Percentiles rank a stretch among this genome's conserved stretches.
Conservation (phyloP, 2,329 filamentous ascomycete species). For the Ambrosiella beaveri region DNA sequence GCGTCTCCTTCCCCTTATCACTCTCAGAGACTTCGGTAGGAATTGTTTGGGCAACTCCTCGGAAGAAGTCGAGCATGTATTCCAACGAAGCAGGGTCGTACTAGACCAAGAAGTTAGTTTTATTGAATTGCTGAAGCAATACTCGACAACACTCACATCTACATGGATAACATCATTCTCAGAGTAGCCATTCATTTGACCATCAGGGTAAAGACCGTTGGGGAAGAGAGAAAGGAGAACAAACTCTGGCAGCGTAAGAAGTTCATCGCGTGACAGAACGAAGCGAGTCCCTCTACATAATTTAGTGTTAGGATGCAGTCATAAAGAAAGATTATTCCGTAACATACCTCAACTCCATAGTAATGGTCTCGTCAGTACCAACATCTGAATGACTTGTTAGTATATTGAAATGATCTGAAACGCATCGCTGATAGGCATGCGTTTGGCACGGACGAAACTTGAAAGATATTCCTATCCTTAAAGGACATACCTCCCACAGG, state of each 20-base stretch:
- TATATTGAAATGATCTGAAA: background rate
- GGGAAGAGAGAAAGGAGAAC: conserved; percentile 94
- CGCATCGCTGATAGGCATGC: background rate
- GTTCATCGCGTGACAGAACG: conserved; percentile 82
- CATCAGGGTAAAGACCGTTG: conserved; percentile 93
- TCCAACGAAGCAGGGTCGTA: conserved; percentile 92
- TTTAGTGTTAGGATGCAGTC: conserved; percentile 17
- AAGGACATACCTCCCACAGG: conserved; percentile 56
- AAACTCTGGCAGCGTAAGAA: conserved; percentile 90
- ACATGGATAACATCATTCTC: conserved; percentile 93
- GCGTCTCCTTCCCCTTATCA: conserved; percentile 45
- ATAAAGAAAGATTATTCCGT: background rate
- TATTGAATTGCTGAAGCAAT: background rate
- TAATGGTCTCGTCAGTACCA: conserved; percentile 82
- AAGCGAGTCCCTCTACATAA: conserved; percentile 67
- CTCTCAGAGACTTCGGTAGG: conserved; percentile 25
- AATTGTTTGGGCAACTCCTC: conserved; percentile 90
- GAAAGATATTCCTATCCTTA: too few species aligned
- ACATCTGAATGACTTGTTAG: conserved; percentile 39
- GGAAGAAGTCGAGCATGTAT: conserved; percentile 99
- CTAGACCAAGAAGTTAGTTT: conserved; percentile 30
- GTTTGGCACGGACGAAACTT: background rate
- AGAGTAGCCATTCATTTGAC: conserved; percentile 81
- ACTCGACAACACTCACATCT: conserved; percentile 52
- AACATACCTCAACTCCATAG: conserved; percentile 74